Percentiles rank a stretch among this genome's conserved stretches.
phyloP scores from a whole-genome alignment of 345 rosid species.

The Eucalyptus sideroxylon region DNA sequence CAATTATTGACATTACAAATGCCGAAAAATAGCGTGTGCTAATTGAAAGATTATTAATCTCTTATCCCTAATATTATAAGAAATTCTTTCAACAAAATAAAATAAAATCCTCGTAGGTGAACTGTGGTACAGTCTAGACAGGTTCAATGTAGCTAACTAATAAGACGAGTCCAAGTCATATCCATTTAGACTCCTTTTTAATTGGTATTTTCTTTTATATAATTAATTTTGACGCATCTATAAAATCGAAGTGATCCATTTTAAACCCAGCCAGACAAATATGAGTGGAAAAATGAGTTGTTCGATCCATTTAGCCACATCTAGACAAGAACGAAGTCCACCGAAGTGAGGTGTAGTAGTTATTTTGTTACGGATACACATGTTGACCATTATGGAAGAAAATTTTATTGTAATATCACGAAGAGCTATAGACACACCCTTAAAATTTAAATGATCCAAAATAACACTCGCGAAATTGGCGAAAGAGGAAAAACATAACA shows the following conservation, averaged over 20 bases:
- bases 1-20: neutral
- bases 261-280: neutral
- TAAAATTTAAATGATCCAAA: neutral
- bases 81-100: neutral
- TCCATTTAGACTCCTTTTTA: neutral
- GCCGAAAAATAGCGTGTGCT: neutral
- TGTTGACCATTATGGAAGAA: neutral
- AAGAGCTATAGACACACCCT: neutral
- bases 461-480: fast-evolving
- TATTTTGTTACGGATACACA: neutral
- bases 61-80: neutral
- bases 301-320: neutral
- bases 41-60: neutral
- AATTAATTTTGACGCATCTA: neutral
- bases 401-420: neutral
- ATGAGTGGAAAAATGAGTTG: neutral
- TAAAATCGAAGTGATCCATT: neutral
- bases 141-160: neutral
- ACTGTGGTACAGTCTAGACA: neutral
- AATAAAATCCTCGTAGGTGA: neutral
- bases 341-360: neutral
- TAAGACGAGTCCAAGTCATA: neutral
- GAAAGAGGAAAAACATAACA: neutral
- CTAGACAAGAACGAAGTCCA: neutral
- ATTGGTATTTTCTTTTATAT: neutral